Evolutionary conservation across 305 asterid genomes (phyloP).

Genomic region (Fraxinus sp.): DNA sequence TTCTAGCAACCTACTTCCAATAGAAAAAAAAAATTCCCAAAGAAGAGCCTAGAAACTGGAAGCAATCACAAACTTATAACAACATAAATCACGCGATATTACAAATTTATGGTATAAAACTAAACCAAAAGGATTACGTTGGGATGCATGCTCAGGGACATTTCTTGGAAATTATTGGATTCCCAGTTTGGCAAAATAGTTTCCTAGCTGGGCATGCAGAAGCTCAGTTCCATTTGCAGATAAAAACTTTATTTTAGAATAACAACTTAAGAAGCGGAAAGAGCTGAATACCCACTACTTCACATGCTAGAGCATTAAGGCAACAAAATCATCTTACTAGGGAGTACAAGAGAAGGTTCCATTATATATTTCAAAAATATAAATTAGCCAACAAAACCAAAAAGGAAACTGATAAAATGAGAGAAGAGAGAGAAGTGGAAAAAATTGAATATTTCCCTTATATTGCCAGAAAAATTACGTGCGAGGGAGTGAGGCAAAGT

Average conservation of each 20-base stretch:
- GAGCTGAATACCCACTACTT: neutral
- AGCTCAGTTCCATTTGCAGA: constrained; percentile 5
- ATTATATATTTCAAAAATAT: constrained; percentile 4
- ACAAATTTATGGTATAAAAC: neutral
- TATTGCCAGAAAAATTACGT: neutral
- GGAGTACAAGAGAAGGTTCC: neutral
- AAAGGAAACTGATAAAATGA: neutral
- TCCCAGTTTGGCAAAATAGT: constrained; percentile 14
- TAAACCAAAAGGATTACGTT: constrained; percentile 8
- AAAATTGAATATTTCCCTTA: neutral
- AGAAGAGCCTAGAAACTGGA: neutral
- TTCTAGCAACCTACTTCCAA: constrained; percentile 10
- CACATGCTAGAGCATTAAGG: neutral
- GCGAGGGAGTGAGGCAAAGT: neutral
- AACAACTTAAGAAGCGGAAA: neutral
- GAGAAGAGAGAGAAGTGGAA: neutral
- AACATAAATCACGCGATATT: neutral
- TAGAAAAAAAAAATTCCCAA: neutral
- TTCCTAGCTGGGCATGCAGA: constrained; percentile 8
- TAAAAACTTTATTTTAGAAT: neutral
- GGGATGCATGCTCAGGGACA: neutral
- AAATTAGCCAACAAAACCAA: neutral
- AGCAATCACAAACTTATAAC: neutral
- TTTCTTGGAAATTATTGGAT: neutral
- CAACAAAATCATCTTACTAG: neutral